phyloP scores from a whole-genome alignment of 805 yeast species.

The Candida ascalaphidarum region DNA sequence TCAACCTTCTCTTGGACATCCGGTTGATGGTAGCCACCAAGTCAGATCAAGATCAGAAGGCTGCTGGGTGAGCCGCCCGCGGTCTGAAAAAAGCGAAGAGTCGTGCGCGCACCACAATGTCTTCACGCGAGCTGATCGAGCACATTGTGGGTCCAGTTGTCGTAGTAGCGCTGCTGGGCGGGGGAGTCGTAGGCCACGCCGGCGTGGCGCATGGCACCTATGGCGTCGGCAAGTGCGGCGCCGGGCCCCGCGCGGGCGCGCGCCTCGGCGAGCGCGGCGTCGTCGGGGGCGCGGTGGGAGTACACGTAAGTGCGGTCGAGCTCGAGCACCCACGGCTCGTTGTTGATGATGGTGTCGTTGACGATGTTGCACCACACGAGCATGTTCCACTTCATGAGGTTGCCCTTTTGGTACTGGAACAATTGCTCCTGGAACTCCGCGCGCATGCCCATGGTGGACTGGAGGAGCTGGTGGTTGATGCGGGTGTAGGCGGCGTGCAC shows the following conservation, averaged over 20 bases:
- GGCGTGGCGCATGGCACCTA: slow-evolving; percentile 29
- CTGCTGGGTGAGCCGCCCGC: too few relatives aligned
- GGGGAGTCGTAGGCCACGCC: slow-evolving; percentile 19
- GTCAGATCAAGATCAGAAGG: too few relatives aligned
- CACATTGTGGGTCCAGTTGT: slow-evolving; percentile 17
- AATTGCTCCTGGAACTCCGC: slow-evolving; percentile 41
- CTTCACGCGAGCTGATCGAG: too few relatives aligned
- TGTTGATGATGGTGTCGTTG: slow-evolving; percentile 41
- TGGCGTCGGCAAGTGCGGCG: slow-evolving; percentile 17
- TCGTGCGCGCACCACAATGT: too few relatives aligned
- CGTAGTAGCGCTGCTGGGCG: slow-evolving; percentile 21
- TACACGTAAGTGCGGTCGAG: slow-evolving; percentile 38
- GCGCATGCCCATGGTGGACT: slow-evolving; percentile 40
- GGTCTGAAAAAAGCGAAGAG: too few relatives aligned
- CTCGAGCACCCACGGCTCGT: slow-evolving; percentile 55
- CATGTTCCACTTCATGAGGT: slow-evolving; percentile 40
- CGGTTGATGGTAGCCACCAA: too few relatives aligned
- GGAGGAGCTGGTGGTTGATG: slow-evolving; percentile 40
- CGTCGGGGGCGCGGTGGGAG: slow-evolving; percentile 16
- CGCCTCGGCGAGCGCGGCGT: slow-evolving; percentile 14
- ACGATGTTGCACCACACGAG: slow-evolving; percentile 46
- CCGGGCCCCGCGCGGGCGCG: slow-evolving; percentile 23
- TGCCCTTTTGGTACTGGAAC: slow-evolving; percentile 46
- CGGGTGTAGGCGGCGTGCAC: slow-evolving; percentile 50
- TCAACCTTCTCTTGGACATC: too few relatives aligned